A percentile compares a stretch with the other conserved stretches of the same genome.
Conservation (phyloP, 2,329 filamentous ascomycete species). For the Sporothrix pallida region DNA sequence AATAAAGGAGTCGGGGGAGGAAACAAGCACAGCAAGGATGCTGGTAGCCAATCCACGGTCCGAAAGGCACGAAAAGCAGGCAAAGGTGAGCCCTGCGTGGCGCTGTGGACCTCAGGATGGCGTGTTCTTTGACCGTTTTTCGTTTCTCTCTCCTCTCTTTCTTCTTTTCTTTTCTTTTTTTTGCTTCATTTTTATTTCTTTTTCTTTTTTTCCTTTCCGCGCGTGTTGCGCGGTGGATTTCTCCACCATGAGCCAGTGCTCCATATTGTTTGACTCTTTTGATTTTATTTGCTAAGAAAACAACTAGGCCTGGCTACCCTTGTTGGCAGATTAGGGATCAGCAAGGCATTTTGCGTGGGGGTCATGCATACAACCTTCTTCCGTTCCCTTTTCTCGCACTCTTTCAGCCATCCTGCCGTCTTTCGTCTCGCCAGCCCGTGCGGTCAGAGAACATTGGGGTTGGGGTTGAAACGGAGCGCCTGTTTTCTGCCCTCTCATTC, state of each 20-base stretch:
- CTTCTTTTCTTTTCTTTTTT: background rate
- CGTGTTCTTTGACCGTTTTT: conserved; percentile 1
- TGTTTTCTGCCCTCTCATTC: background rate
- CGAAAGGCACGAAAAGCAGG: background rate
- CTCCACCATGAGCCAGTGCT: conserved; percentile 1
- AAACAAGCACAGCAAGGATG: background rate
- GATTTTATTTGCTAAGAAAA: background rate
- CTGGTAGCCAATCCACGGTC: background rate
- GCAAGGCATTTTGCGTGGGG: conserved; percentile 29
- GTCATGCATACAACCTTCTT: conserved; percentile 13
- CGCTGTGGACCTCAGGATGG: conserved; percentile 9
- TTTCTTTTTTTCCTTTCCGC: background rate
- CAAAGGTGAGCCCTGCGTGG: background rate
- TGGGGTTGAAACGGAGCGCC: background rate
- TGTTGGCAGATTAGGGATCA: conserved; percentile 22
- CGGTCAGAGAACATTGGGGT: background rate
- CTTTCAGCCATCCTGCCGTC: too few species aligned
- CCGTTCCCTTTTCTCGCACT: background rate
- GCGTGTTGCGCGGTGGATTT: conserved; percentile 11
- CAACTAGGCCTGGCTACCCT: background rate
- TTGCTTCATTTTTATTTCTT: background rate
- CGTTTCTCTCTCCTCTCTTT: background rate
- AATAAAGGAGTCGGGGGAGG: background rate
- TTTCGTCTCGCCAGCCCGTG: background rate
- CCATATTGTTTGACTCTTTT: conserved; percentile 8